Evolutionary conservation across 148 eudicot genomes (phyloP).

Genomic region (Cornus controversa): DNA sequence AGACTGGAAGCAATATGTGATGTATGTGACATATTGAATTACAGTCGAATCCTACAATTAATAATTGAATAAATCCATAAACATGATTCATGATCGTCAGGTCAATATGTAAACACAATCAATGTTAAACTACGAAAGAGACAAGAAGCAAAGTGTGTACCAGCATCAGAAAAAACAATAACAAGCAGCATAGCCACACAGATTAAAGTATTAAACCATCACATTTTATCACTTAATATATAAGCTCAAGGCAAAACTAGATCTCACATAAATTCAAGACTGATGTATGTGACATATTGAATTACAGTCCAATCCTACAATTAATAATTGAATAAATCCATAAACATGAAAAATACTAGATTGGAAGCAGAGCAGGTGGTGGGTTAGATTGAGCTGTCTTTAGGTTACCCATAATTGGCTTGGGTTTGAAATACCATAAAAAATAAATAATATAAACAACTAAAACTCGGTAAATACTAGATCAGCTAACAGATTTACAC

Average conservation of each 20-base stretch:
- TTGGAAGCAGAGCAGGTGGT: neutral
- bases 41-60: neutral
- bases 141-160: neutral
- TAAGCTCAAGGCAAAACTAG: neutral
- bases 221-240: neutral
- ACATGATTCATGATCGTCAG: slow-evolving; percentile 13
- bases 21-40: neutral
- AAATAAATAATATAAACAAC: too few species aligned
- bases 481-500: too few species aligned
- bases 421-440: neutral
- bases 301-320: neutral
- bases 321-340: too few species aligned
- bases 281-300: neutral
- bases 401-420: neutral
- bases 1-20: too few species aligned
- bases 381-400: neutral
- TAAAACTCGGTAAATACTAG: too few species aligned
- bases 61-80: too few species aligned
- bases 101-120: slow-evolving; percentile 3
- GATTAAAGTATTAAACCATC: neutral
- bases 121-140: neutral
- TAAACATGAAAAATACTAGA: neutral
- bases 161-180: slow-evolving; percentile 2
- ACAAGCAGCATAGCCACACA: neutral
- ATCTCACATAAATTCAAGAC: neutral